A percentile compares a stretch with the other conserved stretches of the same genome.
Conservation (phyloP, 495 filamentous ascomycete genomes). For the Aspergillus conjunctus region DNA sequence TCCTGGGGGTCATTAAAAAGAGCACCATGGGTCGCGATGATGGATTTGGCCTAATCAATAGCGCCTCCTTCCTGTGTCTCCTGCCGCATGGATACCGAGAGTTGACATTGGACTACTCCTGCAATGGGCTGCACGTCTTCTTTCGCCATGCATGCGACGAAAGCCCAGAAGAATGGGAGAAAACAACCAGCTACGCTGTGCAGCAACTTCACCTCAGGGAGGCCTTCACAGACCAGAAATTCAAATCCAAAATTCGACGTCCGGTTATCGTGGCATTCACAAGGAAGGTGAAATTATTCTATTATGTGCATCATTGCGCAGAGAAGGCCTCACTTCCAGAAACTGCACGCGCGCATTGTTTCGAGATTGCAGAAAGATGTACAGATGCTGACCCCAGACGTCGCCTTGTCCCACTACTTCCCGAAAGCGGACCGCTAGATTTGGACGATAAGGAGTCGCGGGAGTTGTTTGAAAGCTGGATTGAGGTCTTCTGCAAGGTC, state of each 20-base stretch:
- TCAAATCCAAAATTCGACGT: neutral
- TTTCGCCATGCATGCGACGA: constrained; percentile 22
- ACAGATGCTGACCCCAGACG: constrained; percentile 15
- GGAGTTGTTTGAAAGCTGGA: constrained; percentile 16
- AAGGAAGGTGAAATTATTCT: constrained; percentile 22
- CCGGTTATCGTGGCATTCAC: constrained; percentile 23
- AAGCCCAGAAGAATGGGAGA: constrained; percentile 23
- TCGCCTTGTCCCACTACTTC: constrained; percentile 21
- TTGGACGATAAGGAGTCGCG: constrained; percentile 11
- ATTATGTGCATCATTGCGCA: constrained; percentile 17
- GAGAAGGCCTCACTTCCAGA: neutral
- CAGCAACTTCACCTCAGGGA: constrained; percentile 13
- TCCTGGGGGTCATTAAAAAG: constrained; percentile 2
- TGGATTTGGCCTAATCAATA: neutral
- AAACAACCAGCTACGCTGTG: constrained; percentile 11
- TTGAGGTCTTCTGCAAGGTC: constrained; percentile 4
- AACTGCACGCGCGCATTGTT: constrained; percentile 3
- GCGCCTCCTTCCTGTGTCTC: constrained; percentile 12
- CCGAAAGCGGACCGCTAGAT: constrained; percentile 16
- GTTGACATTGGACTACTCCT: constrained; percentile 12
- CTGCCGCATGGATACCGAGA: constrained; percentile 17
- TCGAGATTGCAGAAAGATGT: constrained; percentile 14
- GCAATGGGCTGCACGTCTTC: constrained; percentile 18
- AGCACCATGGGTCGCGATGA: neutral
- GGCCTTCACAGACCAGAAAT: too few species aligned